phyloP scores from a whole-genome alignment of 2,329 filamentous ascomycete species.

The Chaetomiaceae sp. region DNA sequence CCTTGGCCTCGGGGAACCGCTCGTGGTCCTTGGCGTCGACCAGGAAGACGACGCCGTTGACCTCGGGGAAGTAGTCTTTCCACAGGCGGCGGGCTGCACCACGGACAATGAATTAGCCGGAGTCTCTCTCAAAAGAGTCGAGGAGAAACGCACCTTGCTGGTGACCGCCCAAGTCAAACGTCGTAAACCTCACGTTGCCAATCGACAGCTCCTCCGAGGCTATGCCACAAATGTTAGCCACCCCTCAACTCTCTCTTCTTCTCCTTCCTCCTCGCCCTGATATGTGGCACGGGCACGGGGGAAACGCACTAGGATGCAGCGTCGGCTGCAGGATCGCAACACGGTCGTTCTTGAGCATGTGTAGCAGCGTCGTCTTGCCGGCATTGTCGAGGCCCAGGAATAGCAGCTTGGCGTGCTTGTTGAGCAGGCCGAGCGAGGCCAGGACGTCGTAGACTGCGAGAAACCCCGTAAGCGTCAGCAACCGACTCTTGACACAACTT shows the following conservation, averaged over 20 bases:
- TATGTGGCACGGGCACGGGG: too few relatives aligned
- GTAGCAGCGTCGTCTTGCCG: slow-evolving; percentile 87
- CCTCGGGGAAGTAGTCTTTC: slow-evolving; percentile 97
- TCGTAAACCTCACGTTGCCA: slow-evolving; percentile 90
- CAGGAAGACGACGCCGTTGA: slow-evolving; percentile 94
- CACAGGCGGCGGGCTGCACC: slow-evolving; percentile 76
- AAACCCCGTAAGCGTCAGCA: slow-evolving; percentile 30
- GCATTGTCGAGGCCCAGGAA: slow-evolving; percentile 93
- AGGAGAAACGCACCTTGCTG: slow-evolving; percentile 64
- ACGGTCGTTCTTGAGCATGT: slow-evolving; percentile 97
- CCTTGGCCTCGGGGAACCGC: slow-evolving; percentile 90
- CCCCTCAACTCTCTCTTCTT: neutral
- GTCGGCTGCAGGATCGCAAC: slow-evolving; percentile 88
- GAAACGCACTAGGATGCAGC: slow-evolving; percentile 75
- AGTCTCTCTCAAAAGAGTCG: neutral
- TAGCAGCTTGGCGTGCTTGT: slow-evolving; percentile 94
- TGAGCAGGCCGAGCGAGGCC: slow-evolving; percentile 79
- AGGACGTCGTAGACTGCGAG: slow-evolving; percentile 78
- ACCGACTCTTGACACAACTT: too few relatives aligned
- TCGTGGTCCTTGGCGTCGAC: slow-evolving; percentile 97
- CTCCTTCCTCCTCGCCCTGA: neutral
- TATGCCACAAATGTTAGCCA: slow-evolving; percentile 31
- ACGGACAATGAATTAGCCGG: neutral
- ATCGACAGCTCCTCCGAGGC: slow-evolving; percentile 90
- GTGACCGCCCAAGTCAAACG: slow-evolving; percentile 89